Evolutionary conservation across 1,139 yeast genomes (phyloP).

Genomic region (Martiniozyma asiatica): DNA sequence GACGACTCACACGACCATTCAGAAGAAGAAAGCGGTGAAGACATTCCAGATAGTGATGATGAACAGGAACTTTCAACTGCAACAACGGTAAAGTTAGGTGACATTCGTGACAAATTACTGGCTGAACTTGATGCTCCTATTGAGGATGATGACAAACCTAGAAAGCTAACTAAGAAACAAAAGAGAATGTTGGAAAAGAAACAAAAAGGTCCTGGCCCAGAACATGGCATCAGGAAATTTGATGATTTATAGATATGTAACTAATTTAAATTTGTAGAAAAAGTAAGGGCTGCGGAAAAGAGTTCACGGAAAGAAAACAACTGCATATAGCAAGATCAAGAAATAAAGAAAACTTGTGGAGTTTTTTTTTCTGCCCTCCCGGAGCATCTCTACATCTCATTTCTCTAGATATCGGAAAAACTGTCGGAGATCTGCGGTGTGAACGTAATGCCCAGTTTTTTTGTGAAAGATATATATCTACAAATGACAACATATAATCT

Average conservation of each 20-base stretch:
- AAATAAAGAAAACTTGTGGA: too few relatives aligned
- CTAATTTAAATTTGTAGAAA: too few relatives aligned
- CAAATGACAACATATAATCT: too few relatives aligned
- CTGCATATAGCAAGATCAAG: too few relatives aligned
- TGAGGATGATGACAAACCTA: conserved; percentile 12
- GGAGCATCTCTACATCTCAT: too few relatives aligned
- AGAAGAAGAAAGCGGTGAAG: conserved; percentile 4
- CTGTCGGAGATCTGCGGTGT: too few relatives aligned
- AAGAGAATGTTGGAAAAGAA: conserved; percentile 27
- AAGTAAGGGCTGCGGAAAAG: too few relatives aligned
- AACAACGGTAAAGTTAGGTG: conserved; percentile 9
- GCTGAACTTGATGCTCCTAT: conserved; percentile 16
- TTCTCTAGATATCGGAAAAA: too few relatives aligned
- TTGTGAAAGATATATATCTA: too few relatives aligned
- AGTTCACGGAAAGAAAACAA: too few relatives aligned
- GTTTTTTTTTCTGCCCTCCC: too few relatives aligned
- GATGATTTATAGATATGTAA: conserved; percentile 59
- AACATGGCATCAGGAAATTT: conserved; percentile 56
- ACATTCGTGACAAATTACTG: conserved; percentile 16
- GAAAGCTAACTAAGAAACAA: conserved; percentile 20
- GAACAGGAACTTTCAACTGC: conserved; percentile 2
- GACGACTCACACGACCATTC: conserved; percentile 5
- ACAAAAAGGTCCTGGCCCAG: conserved; percentile 38
- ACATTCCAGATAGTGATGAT: conserved; percentile 10
- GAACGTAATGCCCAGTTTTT: too few relatives aligned